These are phyloP conservation scores for Plantago elongata DNA, from an alignment of 257 asterid genomes.

Conservation along the genomic window DNA sequence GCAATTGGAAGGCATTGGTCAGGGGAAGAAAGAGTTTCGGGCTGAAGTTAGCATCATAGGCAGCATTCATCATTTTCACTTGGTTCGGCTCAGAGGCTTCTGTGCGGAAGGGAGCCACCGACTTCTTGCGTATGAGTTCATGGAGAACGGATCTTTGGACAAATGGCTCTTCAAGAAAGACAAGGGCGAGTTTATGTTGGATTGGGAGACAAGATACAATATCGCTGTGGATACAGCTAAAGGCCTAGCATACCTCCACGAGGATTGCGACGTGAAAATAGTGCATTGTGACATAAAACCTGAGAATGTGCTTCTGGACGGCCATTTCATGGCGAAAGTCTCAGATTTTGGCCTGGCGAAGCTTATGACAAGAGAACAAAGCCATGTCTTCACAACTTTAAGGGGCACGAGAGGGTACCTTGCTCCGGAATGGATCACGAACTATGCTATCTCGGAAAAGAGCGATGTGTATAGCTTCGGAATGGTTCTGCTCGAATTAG, in stretches of 20 bases:
- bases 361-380: slow-evolving; percentile 59
- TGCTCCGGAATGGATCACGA: slow-evolving; percentile 98
- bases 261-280: slow-evolving; percentile 57
- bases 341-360: slow-evolving; percentile 60
- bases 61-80: slow-evolving; percentile 85
- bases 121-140: slow-evolving; percentile 82
- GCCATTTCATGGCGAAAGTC: slow-evolving; percentile 44
- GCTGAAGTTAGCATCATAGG: slow-evolving; percentile 97
- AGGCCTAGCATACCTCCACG: slow-evolving; percentile 58
- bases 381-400: slow-evolving; percentile 51
- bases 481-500: slow-evolving; percentile 84
- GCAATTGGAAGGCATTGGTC: slow-evolving; percentile 86
- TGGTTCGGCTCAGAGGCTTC: slow-evolving; percentile 80
- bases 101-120: slow-evolving; percentile 90
- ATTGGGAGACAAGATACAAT: slow-evolving; percentile 46
- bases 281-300: slow-evolving; percentile 63
- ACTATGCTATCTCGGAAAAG: slow-evolving; percentile 88
- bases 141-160: slow-evolving; percentile 86
- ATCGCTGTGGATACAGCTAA: slow-evolving; percentile 59
- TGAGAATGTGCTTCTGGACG: slow-evolving; percentile 56
- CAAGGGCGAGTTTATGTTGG: slow-evolving; percentile 50
- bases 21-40: slow-evolving; percentile 95
- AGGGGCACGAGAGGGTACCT: slow-evolving; percentile 63
- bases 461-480: slow-evolving; percentile 93
- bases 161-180: slow-evolving; percentile 77